Evolutionary conservation across 495 filamentous ascomycete species (phyloP), one percentile per base, ranked within the genome.

Genomic region (Letharia lupina): DNA sequence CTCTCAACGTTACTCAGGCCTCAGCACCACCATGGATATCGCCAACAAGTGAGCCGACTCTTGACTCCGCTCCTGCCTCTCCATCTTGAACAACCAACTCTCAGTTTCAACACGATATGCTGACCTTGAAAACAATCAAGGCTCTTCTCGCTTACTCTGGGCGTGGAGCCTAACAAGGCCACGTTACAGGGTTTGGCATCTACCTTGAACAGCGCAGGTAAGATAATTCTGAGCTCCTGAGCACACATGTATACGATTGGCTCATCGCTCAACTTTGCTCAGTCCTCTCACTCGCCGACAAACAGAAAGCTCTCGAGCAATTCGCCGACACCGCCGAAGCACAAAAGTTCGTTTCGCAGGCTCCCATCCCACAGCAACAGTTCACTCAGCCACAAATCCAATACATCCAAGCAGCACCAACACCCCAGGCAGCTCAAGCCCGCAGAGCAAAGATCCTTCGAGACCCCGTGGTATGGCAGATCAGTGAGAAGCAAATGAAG

Each of bases 341-440:
- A 23, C 67, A 70, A 35, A 70, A 70, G 40, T 70, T 66, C 40
- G 58, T 70, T 12, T 67, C 68, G 12, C 54, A 62, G 42, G 65
- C 64, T 64, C 65, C 68, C 31, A 54, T 60, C 33, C 47, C 64
- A 33, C 50, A 67, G n/a, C 68, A 66, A 58, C 68, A 67, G 15
- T 60, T 70, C 44, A 70, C 64, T 61, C 68, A 70, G 61, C 68
- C 64, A 33, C 68, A 70, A 67, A 70, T 70, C 28, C 59, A 70
- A 67, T 70, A 70, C 52, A 70, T 70, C 47, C 48, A 67, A 58
- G 68, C 68, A 39, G 68, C 68, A 64, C 65, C 68, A 50, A 68
- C 68, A 20, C 65, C 65, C 1, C 65, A 68, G 48, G 68, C 68
- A 56, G 60, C 62, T 39, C 59, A 67, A 52, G 68, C 68, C 1